phyloP scores from a whole-genome alignment of 305 asterid species.

The Fraxinus velutina region DNA sequence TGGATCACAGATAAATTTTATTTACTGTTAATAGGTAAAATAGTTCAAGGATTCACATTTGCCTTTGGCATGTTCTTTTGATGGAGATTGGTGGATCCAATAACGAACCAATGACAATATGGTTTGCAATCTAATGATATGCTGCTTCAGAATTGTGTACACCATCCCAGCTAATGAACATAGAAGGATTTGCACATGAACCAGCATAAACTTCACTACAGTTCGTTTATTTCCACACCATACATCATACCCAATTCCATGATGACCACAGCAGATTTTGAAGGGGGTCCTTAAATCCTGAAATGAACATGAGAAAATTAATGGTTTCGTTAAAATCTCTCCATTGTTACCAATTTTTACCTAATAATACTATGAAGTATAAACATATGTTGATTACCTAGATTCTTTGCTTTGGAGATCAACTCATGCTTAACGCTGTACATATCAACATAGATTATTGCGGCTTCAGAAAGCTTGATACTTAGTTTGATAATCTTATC shows the following conservation, averaged over 20 bases:
- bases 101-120: conserved; percentile 37
- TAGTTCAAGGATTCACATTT: not conserved
- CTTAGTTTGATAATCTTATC: conserved; percentile 34
- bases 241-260: conserved; percentile 38
- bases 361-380: not conserved
- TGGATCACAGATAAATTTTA: not conserved
- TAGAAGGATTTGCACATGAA: conserved; percentile 44
- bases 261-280: conserved; percentile 48
- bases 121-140: conserved; percentile 47
- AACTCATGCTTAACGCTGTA: conserved; percentile 45
- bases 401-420: conserved; percentile 36
- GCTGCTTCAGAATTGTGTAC: conserved; percentile 58
- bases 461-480: conserved; percentile 30
- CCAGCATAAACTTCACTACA: conserved; percentile 39
- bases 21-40: not conserved
- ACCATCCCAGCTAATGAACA: conserved; percentile 59
- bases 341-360: not conserved
- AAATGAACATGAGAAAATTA: not conserved
- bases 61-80: conserved; percentile 28
- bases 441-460: conserved; percentile 44
- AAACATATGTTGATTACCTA: conserved; percentile 25
- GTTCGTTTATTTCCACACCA: conserved; percentile 47
- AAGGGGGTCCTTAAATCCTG: conserved; percentile 49
- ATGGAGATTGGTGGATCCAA: conserved; percentile 52
- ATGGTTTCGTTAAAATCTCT: not conserved